These are phyloP conservation scores for Lasiosphaeria ovina DNA, from an alignment of 495 filamentous ascomycete species.

Conservation along the genomic window DNA sequence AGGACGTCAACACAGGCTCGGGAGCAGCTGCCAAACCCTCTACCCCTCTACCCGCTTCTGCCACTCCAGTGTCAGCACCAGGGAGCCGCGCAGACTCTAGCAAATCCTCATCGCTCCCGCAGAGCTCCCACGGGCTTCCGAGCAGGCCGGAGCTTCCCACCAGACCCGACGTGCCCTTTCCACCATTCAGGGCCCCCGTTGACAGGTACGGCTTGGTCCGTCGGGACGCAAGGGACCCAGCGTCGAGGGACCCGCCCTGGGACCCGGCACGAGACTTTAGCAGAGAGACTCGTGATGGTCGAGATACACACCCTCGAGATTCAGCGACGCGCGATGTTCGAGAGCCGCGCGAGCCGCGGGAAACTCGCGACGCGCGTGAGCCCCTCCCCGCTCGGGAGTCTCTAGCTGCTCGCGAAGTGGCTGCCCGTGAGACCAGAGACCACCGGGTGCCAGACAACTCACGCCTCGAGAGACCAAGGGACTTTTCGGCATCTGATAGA, in stretches of 20 bases:
- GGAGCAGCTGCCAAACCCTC: constrained; percentile 12
- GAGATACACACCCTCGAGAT: constrained; percentile 27
- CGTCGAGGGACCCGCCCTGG: constrained; percentile 8
- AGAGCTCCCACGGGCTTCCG: constrained; percentile 34
- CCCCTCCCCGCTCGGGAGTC: not conserved
- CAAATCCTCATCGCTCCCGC: constrained; percentile 36
- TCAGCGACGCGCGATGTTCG: constrained; percentile 20
- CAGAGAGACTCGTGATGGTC: constrained; percentile 35
- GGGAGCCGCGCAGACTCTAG: constrained; percentile 29
- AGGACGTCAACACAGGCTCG: constrained; percentile 16
- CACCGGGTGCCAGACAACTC: constrained; percentile 27
- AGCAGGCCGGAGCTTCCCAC: constrained; percentile 41
- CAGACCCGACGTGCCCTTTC: constrained; percentile 44
- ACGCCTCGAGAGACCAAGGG: constrained; percentile 26
- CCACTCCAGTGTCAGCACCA: constrained; percentile 12
- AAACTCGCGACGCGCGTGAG: not conserved
- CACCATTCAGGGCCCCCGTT: constrained; percentile 36
- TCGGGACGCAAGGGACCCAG: constrained; percentile 32
- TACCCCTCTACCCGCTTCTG: constrained; percentile 23
- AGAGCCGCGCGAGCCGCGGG: constrained; percentile 19
- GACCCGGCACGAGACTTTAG: constrained; percentile 19
- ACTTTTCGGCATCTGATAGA: constrained; percentile 21
- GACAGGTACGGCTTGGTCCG: constrained; percentile 35
- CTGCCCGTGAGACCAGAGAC: constrained; percentile 34
- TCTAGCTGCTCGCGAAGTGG: constrained; percentile 8